Evolutionary conservation across 106 monocot species (phyloP).

Genomic region (Agapanthus africanus): DNA sequence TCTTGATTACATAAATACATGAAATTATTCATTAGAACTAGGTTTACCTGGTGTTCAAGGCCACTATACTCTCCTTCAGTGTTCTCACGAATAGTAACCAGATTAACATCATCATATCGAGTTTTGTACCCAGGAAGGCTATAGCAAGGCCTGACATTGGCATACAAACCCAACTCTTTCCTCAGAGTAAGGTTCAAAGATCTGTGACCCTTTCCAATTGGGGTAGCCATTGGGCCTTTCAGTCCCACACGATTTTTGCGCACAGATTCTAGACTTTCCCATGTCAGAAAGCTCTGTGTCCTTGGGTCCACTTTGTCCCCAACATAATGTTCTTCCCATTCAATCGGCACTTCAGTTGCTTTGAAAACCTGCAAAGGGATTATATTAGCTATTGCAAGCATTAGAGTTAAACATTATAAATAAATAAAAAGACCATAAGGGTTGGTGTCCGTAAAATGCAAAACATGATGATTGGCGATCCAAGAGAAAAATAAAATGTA

Average conservation of each 20-base stretch:
- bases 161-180: conserved; percentile 78
- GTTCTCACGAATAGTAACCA: conserved; percentile 78
- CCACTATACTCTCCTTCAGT: conserved; percentile 85
- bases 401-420: too few species aligned
- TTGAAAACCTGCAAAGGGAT: conserved; percentile 72
- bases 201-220: conserved; percentile 87
- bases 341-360: conserved; percentile 59
- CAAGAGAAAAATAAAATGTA: too few species aligned
- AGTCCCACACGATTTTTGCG: conserved; percentile 63
- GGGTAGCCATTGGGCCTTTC: conserved; percentile 92
- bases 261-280: conserved; percentile 81
- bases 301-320: conserved; percentile 69
- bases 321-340: conserved; percentile 84
- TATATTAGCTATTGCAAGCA: too few species aligned
- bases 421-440: too few species aligned
- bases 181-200: conserved; percentile 77
- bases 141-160: conserved; percentile 81
- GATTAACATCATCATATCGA: conserved; percentile 66
- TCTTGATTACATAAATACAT: too few species aligned
- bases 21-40: too few species aligned
- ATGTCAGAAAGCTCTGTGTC: conserved; percentile 80
- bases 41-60: conserved; percentile 80
- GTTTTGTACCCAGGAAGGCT: conserved; percentile 84
- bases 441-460: too few species aligned
- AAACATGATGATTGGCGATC: too few species aligned